Percentiles rank a stretch among this genome's conserved stretches.
These are phyloP conservation scores for Canna indica DNA, from an alignment of 176 grass and related monocot species.

Conservation along the genomic window DNA sequence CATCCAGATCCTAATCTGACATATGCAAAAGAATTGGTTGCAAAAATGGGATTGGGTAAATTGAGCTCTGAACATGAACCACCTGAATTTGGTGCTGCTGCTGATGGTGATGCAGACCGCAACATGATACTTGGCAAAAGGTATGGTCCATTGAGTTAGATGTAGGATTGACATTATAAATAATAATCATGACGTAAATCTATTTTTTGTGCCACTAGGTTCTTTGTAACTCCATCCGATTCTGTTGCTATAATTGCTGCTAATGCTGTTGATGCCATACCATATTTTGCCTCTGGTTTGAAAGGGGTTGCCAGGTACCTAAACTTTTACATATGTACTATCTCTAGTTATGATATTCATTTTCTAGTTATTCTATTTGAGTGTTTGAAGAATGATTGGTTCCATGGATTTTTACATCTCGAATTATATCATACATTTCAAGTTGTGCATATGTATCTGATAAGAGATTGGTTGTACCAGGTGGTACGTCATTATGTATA, in stretches of 20 bases:
- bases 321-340: constrained; percentile 1
- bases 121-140: constrained; percentile 99
- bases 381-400: background rate
- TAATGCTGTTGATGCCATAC: constrained; percentile 91
- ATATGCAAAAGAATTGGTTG: constrained; percentile 97
- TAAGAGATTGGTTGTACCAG: too few species aligned
- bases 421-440: too few species aligned
- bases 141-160: constrained; percentile 21
- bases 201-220: constrained; percentile 36
- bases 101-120: constrained; percentile 97
- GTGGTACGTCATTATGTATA: too few species aligned
- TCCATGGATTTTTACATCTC: too few species aligned
- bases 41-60: constrained; percentile 81
- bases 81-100: constrained; percentile 94
- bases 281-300: constrained; percentile 88
- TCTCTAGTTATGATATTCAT: constrained; percentile 16
- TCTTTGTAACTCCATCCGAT: constrained; percentile 92
- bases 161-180: too few species aligned
- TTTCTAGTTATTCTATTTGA: constrained; percentile 10
- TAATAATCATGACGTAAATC: background rate
- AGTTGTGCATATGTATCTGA: too few species aligned
- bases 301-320: constrained; percentile 96
- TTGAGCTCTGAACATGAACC: constrained; percentile 50
- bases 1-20: constrained; percentile 97
- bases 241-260: constrained; percentile 95